Evolutionary conservation across 176 grass and related monocot species (phyloP).

Genomic region (Zoysia pacifica): DNA sequence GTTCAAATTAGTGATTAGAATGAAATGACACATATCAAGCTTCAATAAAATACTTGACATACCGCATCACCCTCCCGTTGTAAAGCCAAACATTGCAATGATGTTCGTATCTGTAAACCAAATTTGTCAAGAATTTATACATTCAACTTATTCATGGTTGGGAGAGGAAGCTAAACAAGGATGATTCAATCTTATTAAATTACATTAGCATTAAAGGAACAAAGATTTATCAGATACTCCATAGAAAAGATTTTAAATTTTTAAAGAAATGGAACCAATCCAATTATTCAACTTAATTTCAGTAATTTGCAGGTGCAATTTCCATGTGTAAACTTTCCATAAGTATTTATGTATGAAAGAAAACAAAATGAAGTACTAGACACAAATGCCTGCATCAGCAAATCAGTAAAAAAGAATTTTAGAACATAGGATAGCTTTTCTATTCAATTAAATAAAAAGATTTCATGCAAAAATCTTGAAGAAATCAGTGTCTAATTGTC

Average conservation of each 20-base stretch:
- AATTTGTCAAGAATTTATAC: conserved; percentile 21
- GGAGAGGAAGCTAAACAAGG: not conserved
- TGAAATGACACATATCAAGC: not conserved
- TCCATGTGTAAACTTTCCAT: conserved; percentile 2
- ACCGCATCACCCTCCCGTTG: conserved; percentile 64
- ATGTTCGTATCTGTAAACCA: conserved; percentile 71
- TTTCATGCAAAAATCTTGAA: conserved; percentile 12
- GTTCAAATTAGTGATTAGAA: conserved; percentile 34
- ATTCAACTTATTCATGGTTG: not conserved
- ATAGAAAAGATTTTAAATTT: not conserved
- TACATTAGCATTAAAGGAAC: not conserved
- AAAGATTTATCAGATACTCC: not conserved
- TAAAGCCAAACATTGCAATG: conserved; percentile 71
- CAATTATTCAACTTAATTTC: conserved; percentile 14
- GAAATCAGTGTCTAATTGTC: conserved; percentile 6
- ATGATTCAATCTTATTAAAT: not conserved
- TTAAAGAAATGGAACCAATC: conserved; percentile 6
- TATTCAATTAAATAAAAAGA: conserved; percentile 17
- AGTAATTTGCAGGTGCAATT: conserved; percentile 3
- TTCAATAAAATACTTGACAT: conserved; percentile 38
- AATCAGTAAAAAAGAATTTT: not conserved
- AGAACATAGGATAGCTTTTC: not conserved
- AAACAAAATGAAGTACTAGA: not conserved
- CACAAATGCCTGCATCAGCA: not conserved
- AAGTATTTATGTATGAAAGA: conserved; percentile 16